Evolutionary conservation across 108 stramenopile genomes (phyloP).

Genomic region (Aurantiochytrium sp.): DNA sequence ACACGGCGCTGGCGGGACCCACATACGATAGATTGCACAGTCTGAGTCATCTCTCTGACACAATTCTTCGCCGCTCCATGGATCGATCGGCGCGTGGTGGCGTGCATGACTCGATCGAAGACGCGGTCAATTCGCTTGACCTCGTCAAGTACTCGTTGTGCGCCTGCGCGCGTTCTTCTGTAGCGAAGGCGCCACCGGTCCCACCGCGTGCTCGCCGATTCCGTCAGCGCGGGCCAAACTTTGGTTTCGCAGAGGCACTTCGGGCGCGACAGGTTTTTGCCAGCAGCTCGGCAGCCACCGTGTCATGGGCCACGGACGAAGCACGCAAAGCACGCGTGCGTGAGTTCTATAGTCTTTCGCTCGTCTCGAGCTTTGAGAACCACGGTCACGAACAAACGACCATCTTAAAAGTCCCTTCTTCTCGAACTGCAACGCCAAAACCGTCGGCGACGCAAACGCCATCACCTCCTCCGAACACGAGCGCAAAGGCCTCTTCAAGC

Average conservation of each 20-base stretch:
- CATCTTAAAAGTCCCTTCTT: not conserved
- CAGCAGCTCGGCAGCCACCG: not conserved
- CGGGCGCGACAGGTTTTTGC: not conserved
- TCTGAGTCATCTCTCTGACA: not conserved
- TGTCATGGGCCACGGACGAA: not conserved
- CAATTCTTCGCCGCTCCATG: not conserved
- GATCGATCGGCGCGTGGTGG: not conserved
- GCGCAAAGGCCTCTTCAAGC: no score
- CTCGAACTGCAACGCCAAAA: not conserved
- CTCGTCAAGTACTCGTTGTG: not conserved
- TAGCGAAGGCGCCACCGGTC: not conserved
- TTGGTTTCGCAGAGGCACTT: not conserved
- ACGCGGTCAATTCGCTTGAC: not conserved
- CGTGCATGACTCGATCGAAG: not conserved
- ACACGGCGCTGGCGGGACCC: not conserved
- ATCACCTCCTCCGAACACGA: not conserved
- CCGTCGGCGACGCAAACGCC: not conserved
- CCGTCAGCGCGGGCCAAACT: not conserved
- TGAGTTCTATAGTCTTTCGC: not conserved
- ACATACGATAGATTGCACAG: not conserved
- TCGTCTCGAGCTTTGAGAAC: not conserved
- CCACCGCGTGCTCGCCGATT: not conserved
- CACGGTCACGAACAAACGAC: not conserved
- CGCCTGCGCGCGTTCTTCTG: no score
- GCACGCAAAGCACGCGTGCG: not conserved